Conservation (phyloP, 805 yeast species). For the Metschnikowia lochheadii region DNA sequence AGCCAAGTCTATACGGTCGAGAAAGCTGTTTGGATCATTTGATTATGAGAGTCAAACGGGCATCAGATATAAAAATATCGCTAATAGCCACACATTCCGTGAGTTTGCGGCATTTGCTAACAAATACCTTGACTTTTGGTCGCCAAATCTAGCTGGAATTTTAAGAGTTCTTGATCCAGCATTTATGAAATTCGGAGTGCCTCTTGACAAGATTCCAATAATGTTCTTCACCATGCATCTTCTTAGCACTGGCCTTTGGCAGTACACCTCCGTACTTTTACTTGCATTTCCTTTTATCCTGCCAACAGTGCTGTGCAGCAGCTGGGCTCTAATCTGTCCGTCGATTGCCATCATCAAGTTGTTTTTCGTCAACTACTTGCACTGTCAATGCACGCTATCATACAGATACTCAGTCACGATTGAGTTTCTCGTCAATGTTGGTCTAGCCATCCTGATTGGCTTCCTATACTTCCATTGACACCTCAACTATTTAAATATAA, state of each 20-base stretch:
- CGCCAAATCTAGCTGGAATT: slow-evolving; percentile 1
- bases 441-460: neutral
- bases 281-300: slow-evolving; percentile 9
- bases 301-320: neutral
- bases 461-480: slow-evolving; percentile 12
- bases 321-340: neutral
- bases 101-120: slow-evolving; percentile 20
- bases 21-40: slow-evolving; percentile 11
- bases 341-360: slow-evolving; percentile 3
- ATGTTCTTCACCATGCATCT: slow-evolving; percentile 8
- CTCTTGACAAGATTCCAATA: slow-evolving; percentile 8
- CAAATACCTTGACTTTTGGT: slow-evolving; percentile 14
- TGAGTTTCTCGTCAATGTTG: slow-evolving; percentile 5
- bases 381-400: slow-evolving; percentile 11
- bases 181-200: slow-evolving; percentile 13
- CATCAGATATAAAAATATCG: slow-evolving; percentile 9
- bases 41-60: slow-evolving; percentile 17
- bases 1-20: slow-evolving; percentile 7
- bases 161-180: slow-evolving; percentile 14
- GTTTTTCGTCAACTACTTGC: slow-evolving; percentile 14
- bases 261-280: slow-evolving; percentile 8
- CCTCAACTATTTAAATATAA: neutral
- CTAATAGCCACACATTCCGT: slow-evolving; percentile 21
- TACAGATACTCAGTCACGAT: slow-evolving; percentile 10
- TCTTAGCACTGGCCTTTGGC: slow-evolving; percentile 12